Conservation (phyloP, 2,329 filamentous ascomycete genomes). For the Venturia asperata region DNA sequence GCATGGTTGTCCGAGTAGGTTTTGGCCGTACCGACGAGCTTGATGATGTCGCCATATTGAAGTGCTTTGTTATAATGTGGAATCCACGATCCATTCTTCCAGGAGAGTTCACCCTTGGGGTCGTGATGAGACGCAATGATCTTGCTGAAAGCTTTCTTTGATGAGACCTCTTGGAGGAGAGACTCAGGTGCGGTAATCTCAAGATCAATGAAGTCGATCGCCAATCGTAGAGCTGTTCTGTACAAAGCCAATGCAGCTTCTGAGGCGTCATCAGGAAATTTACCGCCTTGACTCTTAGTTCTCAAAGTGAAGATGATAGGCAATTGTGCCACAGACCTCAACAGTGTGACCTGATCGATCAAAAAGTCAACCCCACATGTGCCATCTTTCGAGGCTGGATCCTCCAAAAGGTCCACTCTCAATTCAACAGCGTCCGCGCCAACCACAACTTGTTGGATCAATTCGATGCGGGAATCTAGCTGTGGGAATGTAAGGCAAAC, state of each 20-base stretch:
- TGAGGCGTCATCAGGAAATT: constrained; percentile 70
- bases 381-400: constrained; percentile 52
- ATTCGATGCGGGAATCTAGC: constrained; percentile 54
- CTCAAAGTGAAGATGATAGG: constrained; percentile 91
- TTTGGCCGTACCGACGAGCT: constrained; percentile 77
- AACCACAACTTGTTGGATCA: constrained; percentile 66
- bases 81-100: constrained; percentile 90
- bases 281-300: constrained; percentile 77
- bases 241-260: constrained; percentile 71
- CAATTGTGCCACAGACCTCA: constrained; percentile 63
- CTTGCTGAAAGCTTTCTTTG: constrained; percentile 63
- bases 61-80: constrained; percentile 82
- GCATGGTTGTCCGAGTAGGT: constrained; percentile 79
- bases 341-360: constrained; percentile 68
- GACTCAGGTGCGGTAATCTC: constrained; percentile 79
- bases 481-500: constrained; percentile 81
- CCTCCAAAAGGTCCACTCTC: constrained; percentile 80
- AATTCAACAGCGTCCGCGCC: constrained; percentile 91
- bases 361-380: constrained; percentile 67
- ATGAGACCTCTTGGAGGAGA: constrained; percentile 62
- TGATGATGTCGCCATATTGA: constrained; percentile 87
- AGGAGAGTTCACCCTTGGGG: constrained; percentile 67
- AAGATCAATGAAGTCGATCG: constrained; percentile 86
- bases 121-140: constrained; percentile 97
- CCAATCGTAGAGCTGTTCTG: constrained; percentile 68